Conservation (phyloP, 306 rosid species). For the Pueraria montana region DNA sequence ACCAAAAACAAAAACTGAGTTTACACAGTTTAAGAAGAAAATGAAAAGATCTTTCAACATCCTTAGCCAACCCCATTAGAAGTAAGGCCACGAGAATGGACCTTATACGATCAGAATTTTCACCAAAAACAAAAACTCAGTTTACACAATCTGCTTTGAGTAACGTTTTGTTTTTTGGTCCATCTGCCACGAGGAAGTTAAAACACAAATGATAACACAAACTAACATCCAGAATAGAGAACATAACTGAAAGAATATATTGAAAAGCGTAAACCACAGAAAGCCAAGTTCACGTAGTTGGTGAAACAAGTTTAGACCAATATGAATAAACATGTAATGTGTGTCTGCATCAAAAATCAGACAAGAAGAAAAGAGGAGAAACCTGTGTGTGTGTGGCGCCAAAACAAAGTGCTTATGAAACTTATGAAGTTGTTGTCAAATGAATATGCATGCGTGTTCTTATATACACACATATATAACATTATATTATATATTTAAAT, state of each 20-base stretch:
- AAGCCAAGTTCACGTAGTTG: neutral
- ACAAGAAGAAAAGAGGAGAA: conserved; percentile 28
- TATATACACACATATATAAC: neutral
- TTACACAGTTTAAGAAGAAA: neutral
- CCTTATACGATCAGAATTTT: neutral
- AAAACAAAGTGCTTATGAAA: conserved; percentile 33
- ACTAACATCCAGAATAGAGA: neutral
- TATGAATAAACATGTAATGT: neutral
- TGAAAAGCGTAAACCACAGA: neutral
- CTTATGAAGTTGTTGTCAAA: neutral
- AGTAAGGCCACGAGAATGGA: neutral
- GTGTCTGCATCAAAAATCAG: conserved; percentile 1
- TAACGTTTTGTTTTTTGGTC: neutral
- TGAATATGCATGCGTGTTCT: neutral
- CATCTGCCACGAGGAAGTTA: neutral
- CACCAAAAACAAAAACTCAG: neutral
- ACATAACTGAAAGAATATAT: neutral
- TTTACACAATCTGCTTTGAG: neutral
- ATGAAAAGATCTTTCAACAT: no score
- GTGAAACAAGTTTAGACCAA: conserved; percentile 3
- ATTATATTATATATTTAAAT: neutral
- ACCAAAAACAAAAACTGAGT: neutral
- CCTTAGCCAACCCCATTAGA: neutral
- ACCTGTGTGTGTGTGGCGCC: conserved; percentile 53
- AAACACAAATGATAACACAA: neutral